Evolutionary conservation across 805 yeast genomes (phyloP), one percentile per base, ranked within the genome.

Genomic region (Cyberlindnera samutprakarnensis): DNA sequence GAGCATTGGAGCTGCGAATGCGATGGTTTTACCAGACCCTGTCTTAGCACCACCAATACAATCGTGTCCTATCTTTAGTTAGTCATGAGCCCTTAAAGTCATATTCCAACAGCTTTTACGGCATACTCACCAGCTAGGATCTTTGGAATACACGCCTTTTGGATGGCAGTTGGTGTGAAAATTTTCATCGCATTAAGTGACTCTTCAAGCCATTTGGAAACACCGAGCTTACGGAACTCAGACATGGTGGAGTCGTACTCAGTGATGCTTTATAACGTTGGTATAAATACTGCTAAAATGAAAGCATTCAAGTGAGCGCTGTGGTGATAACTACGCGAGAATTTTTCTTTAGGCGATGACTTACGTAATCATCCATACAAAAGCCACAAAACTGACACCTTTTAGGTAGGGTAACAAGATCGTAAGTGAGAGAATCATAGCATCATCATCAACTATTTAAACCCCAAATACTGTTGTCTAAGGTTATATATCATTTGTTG

Each of bases 11-110:
- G 86, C 94, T 1, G 90, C 97, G 68, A 92, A 92, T 1, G 97
- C 96, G 15, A 92, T 77, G 2, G 98, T 92, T 54, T 92, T 92
- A 71, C 98, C 98, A 13, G 94, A 80, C 59, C 98, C 98, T 0
- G 98, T 92, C 56, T 83, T 83, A 20, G 98, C 98, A 26, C 98
- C 98, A 31, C 98, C 99, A 32, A 92, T 90, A 59, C 96, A 88
- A 55, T 88, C 95, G 44, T 78, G 71, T 7, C 94, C 60, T 51
- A 10, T 11, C 11, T 14, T 10, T 6, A 6, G 10, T 23, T 31
- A 25, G 30, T 27, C 24, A 33, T n/a, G 3, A 27, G 14, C n/a
- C 14, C 9, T 16, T 7, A 25, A 16, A 7, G 8, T 6, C 2
- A 25, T 7, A 25, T 15, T 12, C 17, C 14, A 14, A 7, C 14